Conservation (phyloP, 2,329 filamentous ascomycete species). For the Pseudogymnoascus sp. region DNA sequence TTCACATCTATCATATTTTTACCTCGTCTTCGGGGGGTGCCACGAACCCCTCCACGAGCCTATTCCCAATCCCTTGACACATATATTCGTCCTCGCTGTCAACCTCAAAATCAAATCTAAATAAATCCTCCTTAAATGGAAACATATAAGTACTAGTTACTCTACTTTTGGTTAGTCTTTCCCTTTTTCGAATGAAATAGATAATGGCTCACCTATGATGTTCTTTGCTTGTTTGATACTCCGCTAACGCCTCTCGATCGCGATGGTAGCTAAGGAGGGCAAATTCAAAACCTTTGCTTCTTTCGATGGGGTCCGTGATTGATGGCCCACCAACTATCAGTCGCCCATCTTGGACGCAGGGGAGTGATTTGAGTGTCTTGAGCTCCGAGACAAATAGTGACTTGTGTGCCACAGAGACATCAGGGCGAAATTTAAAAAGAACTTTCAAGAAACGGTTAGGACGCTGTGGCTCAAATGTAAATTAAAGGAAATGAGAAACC, state of each 20-base stretch:
- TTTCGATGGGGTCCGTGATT: conserved; percentile 17
- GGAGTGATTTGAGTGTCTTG: conserved; percentile 16
- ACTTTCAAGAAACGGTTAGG: conserved; percentile 13
- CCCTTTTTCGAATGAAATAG: conserved; percentile 7
- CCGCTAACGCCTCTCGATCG: conserved; percentile 15
- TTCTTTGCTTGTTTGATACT: conserved; percentile 20
- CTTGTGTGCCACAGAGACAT: conserved; percentile 15
- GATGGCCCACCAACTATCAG: conserved; percentile 20
- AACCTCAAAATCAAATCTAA: conserved; percentile 21
- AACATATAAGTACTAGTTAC: conserved; percentile 17
- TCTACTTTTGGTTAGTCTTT: conserved; percentile 10
- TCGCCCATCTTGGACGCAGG: conserved; percentile 17
- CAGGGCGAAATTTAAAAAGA: conserved; percentile 18
- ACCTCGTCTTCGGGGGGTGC: not conserved
- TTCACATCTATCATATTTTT: not conserved
- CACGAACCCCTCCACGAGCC: not conserved
- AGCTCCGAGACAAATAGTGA: conserved; percentile 14
- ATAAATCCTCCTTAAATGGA: conserved; percentile 19
- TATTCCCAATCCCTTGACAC: not conserved
- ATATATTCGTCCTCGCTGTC: conserved; percentile 17
- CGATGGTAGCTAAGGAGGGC: conserved; percentile 21
- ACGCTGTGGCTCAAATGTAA: not conserved
- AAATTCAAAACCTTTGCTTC: conserved; percentile 19
- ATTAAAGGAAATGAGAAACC: not conserved
- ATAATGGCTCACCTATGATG: conserved; percentile 13